Conservation (phyloP, 2,329 filamentous ascomycete genomes). For the Cercospora brassicicola region DNA sequence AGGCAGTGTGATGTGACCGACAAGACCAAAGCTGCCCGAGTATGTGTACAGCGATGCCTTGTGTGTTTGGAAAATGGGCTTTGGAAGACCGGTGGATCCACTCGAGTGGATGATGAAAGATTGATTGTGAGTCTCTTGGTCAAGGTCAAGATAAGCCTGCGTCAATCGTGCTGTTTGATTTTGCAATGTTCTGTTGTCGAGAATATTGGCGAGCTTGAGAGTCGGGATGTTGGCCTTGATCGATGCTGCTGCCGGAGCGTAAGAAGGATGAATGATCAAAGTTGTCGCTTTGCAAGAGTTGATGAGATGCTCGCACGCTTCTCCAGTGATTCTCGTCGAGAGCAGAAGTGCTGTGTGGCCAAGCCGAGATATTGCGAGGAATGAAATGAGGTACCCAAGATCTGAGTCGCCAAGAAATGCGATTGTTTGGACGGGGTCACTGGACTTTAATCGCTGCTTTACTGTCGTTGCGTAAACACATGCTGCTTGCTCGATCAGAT, state of each 20-base stretch:
- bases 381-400: conserved; percentile 55
- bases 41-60: conserved; percentile 53
- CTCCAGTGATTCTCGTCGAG: conserved; percentile 53
- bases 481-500: conserved; percentile 26
- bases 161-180: conserved; percentile 1
- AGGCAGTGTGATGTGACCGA: conserved; percentile 57
- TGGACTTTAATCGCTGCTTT: conserved; percentile 21
- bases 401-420: conserved; percentile 54
- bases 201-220: conserved; percentile 38
- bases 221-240: conserved; percentile 24
- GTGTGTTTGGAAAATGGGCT: conserved; percentile 62
- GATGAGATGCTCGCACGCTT: conserved; percentile 52
- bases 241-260: conserved; percentile 30
- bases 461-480: conserved; percentile 22
- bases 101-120: conserved; percentile 50
- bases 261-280: conserved; percentile 27
- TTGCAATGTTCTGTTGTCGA: conserved; percentile 12
- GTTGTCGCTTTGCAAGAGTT: conserved; percentile 40
- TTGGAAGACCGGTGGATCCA: conserved; percentile 61
- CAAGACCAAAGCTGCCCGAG: conserved; percentile 48
- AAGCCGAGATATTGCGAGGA: conserved; percentile 55
- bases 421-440: conserved; percentile 41
- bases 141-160: conserved; percentile 29
- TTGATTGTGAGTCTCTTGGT: conserved; percentile 35
- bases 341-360: conserved; percentile 56